Conservation (phyloP, 1,284 basidiomycete genomes). For the Inonotus obliquus region DNA sequence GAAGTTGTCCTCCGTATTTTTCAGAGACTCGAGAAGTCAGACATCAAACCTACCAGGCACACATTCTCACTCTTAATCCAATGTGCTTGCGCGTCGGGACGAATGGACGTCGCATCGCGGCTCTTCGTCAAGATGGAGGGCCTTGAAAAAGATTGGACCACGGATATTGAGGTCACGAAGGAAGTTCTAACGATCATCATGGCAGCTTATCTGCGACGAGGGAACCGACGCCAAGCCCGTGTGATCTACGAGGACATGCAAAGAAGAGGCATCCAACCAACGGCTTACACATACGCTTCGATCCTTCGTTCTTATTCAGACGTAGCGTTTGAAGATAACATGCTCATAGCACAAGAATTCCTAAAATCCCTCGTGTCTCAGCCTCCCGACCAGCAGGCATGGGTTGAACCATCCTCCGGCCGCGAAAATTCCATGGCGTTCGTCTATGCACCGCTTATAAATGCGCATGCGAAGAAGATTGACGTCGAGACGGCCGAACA, state of each 20-base stretch:
- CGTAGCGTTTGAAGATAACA: slow-evolving; percentile 41
- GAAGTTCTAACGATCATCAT: slow-evolving; percentile 85
- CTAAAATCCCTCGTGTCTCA: slow-evolving; percentile 43
- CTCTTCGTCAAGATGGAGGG: slow-evolving; percentile 68
- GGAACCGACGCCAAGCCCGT: slow-evolving; percentile 56
- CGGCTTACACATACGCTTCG: slow-evolving; percentile 65
- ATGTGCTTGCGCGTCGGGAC: slow-evolving; percentile 75
- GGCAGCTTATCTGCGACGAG: slow-evolving; percentile 65
- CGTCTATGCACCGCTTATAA: slow-evolving; percentile 64
- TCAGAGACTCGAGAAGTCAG: slow-evolving; percentile 45
- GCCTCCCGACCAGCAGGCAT: slow-evolving; percentile 31
- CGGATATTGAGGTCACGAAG: slow-evolving; percentile 43
- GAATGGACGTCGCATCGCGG: slow-evolving; percentile 62
- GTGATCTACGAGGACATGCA: slow-evolving; percentile 75
- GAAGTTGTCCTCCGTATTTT: slow-evolving; percentile 64
- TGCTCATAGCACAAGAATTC: slow-evolving; percentile 59
- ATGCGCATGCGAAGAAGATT: slow-evolving; percentile 45
- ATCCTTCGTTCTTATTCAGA: slow-evolving; percentile 63
- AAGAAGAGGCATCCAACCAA: slow-evolving; percentile 61
- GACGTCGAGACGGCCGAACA: slow-evolving; percentile 54
- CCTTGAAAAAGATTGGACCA: slow-evolving; percentile 32
- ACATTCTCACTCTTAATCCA: slow-evolving; percentile 81
- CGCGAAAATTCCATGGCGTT: slow-evolving; percentile 43
- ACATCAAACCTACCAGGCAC: slow-evolving; percentile 53
- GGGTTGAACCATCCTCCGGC: slow-evolving; percentile 37